Conservation (phyloP, 2,329 filamentous ascomycete species). For the Sarocladium strictum region DNA sequence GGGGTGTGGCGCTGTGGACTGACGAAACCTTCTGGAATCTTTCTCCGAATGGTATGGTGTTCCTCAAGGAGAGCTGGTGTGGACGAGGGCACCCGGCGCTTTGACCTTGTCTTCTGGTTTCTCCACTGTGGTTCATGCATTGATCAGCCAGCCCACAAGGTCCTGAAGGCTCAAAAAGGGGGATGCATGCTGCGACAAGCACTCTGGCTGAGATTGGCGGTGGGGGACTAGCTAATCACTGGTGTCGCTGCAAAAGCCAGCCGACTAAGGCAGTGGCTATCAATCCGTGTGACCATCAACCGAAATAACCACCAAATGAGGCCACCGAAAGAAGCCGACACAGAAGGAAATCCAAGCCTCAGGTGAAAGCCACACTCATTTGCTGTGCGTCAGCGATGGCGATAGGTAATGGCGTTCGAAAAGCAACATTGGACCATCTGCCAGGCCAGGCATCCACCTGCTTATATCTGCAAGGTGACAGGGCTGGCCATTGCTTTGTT, state of each 20-base stretch:
- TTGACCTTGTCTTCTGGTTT: background rate
- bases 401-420: too few species aligned
- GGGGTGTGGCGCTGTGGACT: background rate
- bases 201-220: conserved; percentile 3
- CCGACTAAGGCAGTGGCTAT: background rate
- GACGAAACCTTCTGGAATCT: conserved; percentile 7
- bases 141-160: background rate
- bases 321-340: background rate
- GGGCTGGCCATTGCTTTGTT: background rate
- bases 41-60: background rate
- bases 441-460: too few species aligned
- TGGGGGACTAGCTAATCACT: background rate
- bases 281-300: background rate
- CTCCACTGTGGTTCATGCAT: conserved; percentile 3
- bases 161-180: background rate
- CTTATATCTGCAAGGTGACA: background rate
- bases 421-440: too few species aligned
- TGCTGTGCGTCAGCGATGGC: too few species aligned
- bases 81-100: background rate
- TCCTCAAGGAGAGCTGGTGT: background rate
- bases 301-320: background rate
- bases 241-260: background rate
- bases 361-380: too few species aligned
- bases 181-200: background rate
- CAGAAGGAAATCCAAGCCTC: too few species aligned